These are phyloP conservation scores for Phlebopus sp. DNA, from an alignment of 1,284 basidiomycete genomes.

Conservation along the genomic window DNA sequence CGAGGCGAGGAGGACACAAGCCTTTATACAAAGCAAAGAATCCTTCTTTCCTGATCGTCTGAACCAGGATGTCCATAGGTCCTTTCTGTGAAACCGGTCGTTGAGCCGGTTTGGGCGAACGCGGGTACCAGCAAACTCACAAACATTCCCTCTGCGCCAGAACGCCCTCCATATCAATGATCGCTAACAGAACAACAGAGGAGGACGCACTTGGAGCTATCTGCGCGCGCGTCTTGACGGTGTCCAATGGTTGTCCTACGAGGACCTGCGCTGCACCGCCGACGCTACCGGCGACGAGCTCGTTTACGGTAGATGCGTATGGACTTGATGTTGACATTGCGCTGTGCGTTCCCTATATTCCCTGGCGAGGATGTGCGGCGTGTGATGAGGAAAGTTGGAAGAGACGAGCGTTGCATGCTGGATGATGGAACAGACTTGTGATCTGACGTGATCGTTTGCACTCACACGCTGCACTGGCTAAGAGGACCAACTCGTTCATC, in stretches of 20 bases:
- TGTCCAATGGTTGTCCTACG: conserved; percentile 86
- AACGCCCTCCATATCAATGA: not conserved
- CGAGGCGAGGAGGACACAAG: conserved; percentile 22
- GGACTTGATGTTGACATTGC: conserved; percentile 17
- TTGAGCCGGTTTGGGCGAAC: not conserved
- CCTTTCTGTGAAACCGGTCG: conserved; percentile 64
- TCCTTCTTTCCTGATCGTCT: conserved; percentile 85
- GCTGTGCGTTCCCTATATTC: not conserved
- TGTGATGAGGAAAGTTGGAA: no score
- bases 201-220: conserved; percentile 63
- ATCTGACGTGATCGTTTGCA: no score
- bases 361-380: no score
- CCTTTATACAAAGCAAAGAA: conserved; percentile 92
- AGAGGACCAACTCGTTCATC: no score
- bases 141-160: conserved; percentile 68
- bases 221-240: conserved; percentile 80
- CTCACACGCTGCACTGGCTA: no score
- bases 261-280: conserved; percentile 81
- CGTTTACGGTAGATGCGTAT: conserved; percentile 57
- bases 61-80: conserved; percentile 82
- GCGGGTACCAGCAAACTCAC: conserved; percentile 42
- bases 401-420: no score
- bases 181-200: conserved; percentile 2
- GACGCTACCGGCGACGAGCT: conserved; percentile 74
- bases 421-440: no score